Evolutionary conservation across 352 stramenopile species (phyloP).

Genomic region (Plasmopara muralis): DNA sequence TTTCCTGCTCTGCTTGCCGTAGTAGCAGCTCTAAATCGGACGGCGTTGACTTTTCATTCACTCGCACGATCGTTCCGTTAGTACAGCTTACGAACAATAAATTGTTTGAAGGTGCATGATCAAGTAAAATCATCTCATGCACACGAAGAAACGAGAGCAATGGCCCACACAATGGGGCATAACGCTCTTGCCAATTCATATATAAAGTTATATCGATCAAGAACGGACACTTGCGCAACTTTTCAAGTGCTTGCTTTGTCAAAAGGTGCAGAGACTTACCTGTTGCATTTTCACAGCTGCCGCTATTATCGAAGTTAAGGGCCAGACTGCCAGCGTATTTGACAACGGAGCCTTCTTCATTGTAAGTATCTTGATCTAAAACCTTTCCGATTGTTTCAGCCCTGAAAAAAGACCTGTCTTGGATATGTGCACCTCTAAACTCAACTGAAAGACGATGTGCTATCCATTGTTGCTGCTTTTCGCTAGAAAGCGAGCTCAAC

Average conservation of each 20-base stretch:
- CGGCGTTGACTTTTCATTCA: slow-evolving; percentile 49
- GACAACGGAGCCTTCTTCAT: slow-evolving; percentile 19
- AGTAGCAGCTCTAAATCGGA: slow-evolving; percentile 41
- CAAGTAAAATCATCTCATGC: slow-evolving; percentile 78
- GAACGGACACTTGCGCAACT: slow-evolving; percentile 47
- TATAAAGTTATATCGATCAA: slow-evolving; percentile 54
- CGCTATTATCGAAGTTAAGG: slow-evolving; percentile 7
- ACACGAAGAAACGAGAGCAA: slow-evolving; percentile 61
- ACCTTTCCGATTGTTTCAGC: slow-evolving; percentile 21
- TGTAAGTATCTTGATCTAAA: slow-evolving; percentile 6
- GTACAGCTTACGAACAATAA: slow-evolving; percentile 61
- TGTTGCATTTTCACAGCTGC: slow-evolving; percentile 19
- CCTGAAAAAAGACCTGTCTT: slow-evolving; percentile 17
- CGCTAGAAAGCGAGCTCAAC: slow-evolving; percentile 18
- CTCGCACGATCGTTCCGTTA: slow-evolving; percentile 49
- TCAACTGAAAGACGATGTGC: slow-evolving; percentile 18
- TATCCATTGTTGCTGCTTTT: slow-evolving; percentile 34
- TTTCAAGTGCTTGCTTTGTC: slow-evolving; percentile 36
- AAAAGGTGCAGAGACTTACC: slow-evolving; percentile 38
- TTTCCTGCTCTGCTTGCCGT: slow-evolving; percentile 16
- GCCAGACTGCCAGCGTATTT: slow-evolving; percentile 38
- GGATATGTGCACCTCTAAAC: slow-evolving; percentile 17
- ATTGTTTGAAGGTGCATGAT: slow-evolving; percentile 53
- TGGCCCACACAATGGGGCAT: slow-evolving; percentile 49
- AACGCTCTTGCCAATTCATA: slow-evolving; percentile 52